Conservation (phyloP, 768 basidiomycete species). For the Mycena filopes region DNA sequence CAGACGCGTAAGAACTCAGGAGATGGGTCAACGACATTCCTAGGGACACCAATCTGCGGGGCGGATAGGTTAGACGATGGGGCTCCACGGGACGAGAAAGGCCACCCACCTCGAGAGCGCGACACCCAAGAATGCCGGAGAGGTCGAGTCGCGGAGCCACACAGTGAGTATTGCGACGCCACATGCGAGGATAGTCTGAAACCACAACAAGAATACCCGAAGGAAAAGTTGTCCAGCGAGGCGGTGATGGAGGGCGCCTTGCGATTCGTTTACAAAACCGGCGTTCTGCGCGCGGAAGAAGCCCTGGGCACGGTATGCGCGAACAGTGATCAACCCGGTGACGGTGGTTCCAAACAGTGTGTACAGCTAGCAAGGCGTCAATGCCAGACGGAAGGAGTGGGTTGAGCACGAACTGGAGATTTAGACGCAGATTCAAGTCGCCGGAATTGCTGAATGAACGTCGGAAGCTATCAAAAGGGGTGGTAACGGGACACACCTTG, state of each 20-base stretch:
- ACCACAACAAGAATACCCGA: slow-evolving; percentile 24
- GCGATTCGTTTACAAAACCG: slow-evolving; percentile 20
- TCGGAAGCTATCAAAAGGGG: not conserved
- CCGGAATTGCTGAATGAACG: slow-evolving; percentile 22
- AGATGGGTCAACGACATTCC: slow-evolving; percentile 9
- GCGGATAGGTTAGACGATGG: too few species aligned
- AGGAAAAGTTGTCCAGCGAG: slow-evolving; percentile 21
- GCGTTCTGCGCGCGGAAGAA: slow-evolving; percentile 23
- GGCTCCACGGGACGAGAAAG: too few species aligned
- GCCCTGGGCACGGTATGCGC: slow-evolving; percentile 9
- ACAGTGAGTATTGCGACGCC: slow-evolving; percentile 18
- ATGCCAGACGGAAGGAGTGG: not conserved
- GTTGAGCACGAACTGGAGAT: slow-evolving; percentile 19
- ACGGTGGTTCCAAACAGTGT: slow-evolving; percentile 25
- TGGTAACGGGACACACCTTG: slow-evolving; percentile 15
- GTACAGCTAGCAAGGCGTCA: slow-evolving; percentile 10
- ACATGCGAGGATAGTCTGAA: slow-evolving; percentile 24
- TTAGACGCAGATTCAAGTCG: slow-evolving; percentile 22
- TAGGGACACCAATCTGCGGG: slow-evolving; percentile 12
- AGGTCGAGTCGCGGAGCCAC: slow-evolving; percentile 15
- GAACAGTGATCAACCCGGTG: slow-evolving; percentile 17
- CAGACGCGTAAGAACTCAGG: slow-evolving; percentile 8
- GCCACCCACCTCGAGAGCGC: slow-evolving; percentile 10
- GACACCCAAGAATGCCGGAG: slow-evolving; percentile 21
- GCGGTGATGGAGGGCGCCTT: slow-evolving; percentile 25